These are phyloP conservation scores for Hypomontagnella monticulosa DNA, from an alignment of 495 filamentous ascomycete genomes.

Conservation along the genomic window DNA sequence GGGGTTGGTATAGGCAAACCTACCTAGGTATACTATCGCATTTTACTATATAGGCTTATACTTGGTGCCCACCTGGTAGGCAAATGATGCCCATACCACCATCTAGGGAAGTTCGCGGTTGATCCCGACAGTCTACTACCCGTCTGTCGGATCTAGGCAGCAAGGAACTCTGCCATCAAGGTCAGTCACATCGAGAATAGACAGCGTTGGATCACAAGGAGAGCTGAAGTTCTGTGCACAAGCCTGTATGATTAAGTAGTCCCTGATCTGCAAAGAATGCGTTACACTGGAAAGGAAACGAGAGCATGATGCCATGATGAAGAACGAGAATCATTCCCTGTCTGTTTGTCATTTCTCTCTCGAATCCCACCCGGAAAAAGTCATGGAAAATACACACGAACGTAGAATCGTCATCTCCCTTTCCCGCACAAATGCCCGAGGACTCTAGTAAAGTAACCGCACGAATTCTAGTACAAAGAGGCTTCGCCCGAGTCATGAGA, in stretches of 20 bases:
- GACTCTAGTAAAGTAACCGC: conserved; percentile 30
- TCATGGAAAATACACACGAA: conserved; percentile 36
- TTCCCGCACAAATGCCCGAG: conserved; percentile 38
- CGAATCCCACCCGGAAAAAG: conserved; percentile 2
- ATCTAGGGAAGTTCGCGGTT: no score
- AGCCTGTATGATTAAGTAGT: conserved; percentile 37
- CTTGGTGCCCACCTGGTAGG: no score
- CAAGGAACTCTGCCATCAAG: neutral
- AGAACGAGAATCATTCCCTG: conserved; percentile 12
- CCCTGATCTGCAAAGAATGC: conserved; percentile 34
- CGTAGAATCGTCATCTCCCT: conserved; percentile 27
- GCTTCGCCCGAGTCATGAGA: conserved; percentile 38
- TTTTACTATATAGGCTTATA: no score
- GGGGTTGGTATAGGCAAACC: no score
- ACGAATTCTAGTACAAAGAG: conserved; percentile 42
- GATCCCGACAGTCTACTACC: no score
- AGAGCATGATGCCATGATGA: conserved; percentile 14
- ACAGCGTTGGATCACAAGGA: neutral
- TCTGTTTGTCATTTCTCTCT: conserved; percentile 19
- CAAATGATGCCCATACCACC: no score
- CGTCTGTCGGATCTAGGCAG: neutral
- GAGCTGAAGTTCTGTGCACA: conserved; percentile 17
- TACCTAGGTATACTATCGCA: no score
- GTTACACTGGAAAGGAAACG: conserved; percentile 29
- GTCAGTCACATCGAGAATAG: neutral